These are phyloP conservation scores for Sutorius eximius DNA, from an alignment of 1,284 basidiomycete species.

Conservation along the genomic window DNA sequence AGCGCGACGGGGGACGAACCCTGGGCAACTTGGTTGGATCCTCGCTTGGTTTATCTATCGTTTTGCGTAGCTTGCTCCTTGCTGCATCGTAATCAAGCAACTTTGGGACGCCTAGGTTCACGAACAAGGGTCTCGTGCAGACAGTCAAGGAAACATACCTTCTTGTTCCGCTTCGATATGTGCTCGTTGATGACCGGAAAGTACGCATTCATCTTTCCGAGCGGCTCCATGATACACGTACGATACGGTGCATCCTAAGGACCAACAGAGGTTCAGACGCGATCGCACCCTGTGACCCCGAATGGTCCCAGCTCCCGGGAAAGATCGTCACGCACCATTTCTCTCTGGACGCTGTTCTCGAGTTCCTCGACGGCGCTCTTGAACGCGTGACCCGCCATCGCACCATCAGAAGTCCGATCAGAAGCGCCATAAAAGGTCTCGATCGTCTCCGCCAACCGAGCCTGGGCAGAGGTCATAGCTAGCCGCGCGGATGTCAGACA, in stretches of 20 bases:
- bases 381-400: slow-evolving; percentile 97
- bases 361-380: slow-evolving; percentile 94
- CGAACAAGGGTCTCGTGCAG: not conserved
- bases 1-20: slow-evolving; percentile 41
- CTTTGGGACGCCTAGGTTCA: slow-evolving; percentile 40
- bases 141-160: slow-evolving; percentile 51
- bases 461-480: slow-evolving; percentile 90
- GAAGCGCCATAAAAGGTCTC: slow-evolving; percentile 90
- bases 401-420: slow-evolving; percentile 84
- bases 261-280: not conserved
- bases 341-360: slow-evolving; percentile 81
- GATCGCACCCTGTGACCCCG: slow-evolving; percentile 5
- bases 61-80: slow-evolving; percentile 84
- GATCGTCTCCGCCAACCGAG: slow-evolving; percentile 93
- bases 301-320: not conserved
- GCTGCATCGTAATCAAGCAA: slow-evolving; percentile 95
- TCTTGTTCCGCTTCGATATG: slow-evolving; percentile 94
- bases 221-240: slow-evolving; percentile 91
- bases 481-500: not conserved
- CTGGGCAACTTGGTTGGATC: slow-evolving; percentile 90
- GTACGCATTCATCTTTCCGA: slow-evolving; percentile 95
- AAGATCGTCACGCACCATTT: slow-evolving; percentile 58
- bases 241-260: slow-evolving; percentile 89
- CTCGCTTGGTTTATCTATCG: slow-evolving; percentile 91
- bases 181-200: slow-evolving; percentile 95